phyloP scores from a whole-genome alignment of 805 yeast species.

The Candida ponderosae region DNA sequence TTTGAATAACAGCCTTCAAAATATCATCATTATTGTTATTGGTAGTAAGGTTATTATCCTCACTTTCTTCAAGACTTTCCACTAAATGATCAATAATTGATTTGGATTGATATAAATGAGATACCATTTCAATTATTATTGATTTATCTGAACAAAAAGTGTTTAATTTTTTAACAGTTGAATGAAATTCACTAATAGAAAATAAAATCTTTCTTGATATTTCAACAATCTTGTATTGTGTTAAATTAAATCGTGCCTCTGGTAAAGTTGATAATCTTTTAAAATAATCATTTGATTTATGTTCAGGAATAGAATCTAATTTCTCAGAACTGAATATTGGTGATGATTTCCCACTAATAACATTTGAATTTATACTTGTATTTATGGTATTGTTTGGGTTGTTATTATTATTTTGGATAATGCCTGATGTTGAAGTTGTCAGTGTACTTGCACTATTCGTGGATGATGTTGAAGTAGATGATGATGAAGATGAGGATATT shows the following conservation, averaged over 20 bases:
- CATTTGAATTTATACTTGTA: not conserved
- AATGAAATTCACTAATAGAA: conserved; percentile 57
- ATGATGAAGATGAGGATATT: not conserved
- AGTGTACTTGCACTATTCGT: not conserved
- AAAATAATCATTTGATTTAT: conserved; percentile 55
- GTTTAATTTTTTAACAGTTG: conserved; percentile 47
- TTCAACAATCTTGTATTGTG: conserved; percentile 24
- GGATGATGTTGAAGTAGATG: not conserved
- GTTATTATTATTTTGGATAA: not conserved
- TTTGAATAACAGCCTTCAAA: conserved; percentile 27
- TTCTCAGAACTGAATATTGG: conserved; percentile 6
- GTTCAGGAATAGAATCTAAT: conserved; percentile 25
- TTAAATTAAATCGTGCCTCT: conserved; percentile 28
- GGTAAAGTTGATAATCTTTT: conserved; percentile 57
- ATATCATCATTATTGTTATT: conserved; percentile 25
- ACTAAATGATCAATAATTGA: conserved; percentile 49
- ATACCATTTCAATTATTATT: conserved; percentile 44
- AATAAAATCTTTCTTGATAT: conserved; percentile 55
- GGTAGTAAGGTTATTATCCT: conserved; percentile 27
- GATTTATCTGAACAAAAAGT: conserved; percentile 51
- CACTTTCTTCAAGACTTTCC: conserved; percentile 45
- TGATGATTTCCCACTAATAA: conserved; percentile 1
- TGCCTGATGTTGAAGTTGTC: not conserved
- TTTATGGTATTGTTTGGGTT: not conserved
- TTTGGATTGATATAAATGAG: conserved; percentile 42